These are phyloP conservation scores for Steccherinum ochraceum DNA, from an alignment of 768 basidiomycete genomes.

Conservation along the genomic window DNA sequence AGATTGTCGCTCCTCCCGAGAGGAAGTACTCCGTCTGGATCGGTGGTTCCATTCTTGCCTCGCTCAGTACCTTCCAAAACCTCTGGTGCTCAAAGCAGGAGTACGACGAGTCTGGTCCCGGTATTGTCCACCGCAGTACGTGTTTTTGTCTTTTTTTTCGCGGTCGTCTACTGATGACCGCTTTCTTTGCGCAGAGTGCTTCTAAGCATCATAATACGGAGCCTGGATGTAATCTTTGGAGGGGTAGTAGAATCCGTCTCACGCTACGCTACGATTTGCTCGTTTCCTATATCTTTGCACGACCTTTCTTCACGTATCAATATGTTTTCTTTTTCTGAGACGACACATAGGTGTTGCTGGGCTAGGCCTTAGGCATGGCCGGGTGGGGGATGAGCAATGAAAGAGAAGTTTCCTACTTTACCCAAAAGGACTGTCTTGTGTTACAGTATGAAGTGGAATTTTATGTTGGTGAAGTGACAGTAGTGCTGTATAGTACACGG, in stretches of 20 bases:
- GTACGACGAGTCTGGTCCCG: conserved; percentile 52
- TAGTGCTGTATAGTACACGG: not conserved
- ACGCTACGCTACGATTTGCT: conserved; percentile 21
- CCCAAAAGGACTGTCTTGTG: not conserved
- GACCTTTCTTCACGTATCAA: not conserved
- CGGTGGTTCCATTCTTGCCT: conserved; percentile 43
- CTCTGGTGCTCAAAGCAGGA: conserved; percentile 59
- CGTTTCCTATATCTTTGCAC: conserved; percentile 4
- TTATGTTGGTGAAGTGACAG: not conserved
- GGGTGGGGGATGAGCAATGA: not conserved
- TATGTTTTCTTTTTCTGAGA: not conserved
- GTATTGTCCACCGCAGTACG: conserved; percentile 41
- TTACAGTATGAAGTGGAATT: not conserved
- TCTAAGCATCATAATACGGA: conserved; percentile 21
- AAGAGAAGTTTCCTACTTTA: not conserved
- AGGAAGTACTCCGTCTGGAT: conserved; percentile 68
- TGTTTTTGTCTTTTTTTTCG: not conserved
- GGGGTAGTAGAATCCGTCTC: conserved; percentile 17
- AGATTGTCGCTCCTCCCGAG: conserved; percentile 65
- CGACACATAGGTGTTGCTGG: not conserved
- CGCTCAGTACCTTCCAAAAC: conserved; percentile 62
- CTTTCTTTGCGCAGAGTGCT: conserved; percentile 21
- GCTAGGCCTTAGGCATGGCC: not conserved
- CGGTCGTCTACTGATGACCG: not conserved
- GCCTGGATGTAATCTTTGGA: conserved; percentile 20